Conservation (phyloP, 345 rosid species). For the Pistacia atlantica region DNA sequence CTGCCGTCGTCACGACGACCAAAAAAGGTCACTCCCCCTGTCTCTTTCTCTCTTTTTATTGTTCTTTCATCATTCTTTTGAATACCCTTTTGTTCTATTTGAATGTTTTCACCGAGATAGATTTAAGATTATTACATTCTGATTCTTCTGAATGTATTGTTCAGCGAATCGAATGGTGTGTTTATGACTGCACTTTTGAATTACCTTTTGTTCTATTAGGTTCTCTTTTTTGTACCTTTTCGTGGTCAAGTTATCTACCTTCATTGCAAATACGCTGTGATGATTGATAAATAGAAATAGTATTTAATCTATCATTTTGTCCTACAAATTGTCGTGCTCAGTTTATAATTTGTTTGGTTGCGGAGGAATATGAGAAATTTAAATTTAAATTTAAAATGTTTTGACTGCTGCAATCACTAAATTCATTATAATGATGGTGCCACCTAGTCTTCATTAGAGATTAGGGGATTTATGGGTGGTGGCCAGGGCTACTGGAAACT, state of each 20-base stretch:
- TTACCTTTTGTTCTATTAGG: background rate
- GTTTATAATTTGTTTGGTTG: background rate
- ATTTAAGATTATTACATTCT: background rate
- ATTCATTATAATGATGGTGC: background rate
- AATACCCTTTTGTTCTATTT: conserved; percentile 5
- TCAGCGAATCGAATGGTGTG: background rate
- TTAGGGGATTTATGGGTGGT: too few species aligned
- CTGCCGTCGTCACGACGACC: conserved; percentile 98
- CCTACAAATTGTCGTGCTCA: background rate
- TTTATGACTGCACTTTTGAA: background rate
- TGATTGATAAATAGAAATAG: background rate
- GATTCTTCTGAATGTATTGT: background rate
- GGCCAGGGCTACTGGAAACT: too few species aligned
- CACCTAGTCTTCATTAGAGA: too few species aligned
- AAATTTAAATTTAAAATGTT: background rate
- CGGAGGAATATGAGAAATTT: background rate
- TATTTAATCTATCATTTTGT: background rate
- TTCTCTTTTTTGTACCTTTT: too few species aligned
- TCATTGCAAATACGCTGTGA: background rate
- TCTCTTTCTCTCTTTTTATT: conserved; percentile 2
- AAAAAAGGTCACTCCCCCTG: conserved; percentile 55
- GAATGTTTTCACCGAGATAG: background rate
- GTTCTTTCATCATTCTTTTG: too few species aligned
- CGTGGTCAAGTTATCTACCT: too few species aligned
- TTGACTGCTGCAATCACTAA: background rate